Evolutionary conservation across 2,329 filamentous ascomycete species (phyloP), one percentile per base, ranked within the genome.

Genomic region (Aspergillus tubingensis): DNA sequence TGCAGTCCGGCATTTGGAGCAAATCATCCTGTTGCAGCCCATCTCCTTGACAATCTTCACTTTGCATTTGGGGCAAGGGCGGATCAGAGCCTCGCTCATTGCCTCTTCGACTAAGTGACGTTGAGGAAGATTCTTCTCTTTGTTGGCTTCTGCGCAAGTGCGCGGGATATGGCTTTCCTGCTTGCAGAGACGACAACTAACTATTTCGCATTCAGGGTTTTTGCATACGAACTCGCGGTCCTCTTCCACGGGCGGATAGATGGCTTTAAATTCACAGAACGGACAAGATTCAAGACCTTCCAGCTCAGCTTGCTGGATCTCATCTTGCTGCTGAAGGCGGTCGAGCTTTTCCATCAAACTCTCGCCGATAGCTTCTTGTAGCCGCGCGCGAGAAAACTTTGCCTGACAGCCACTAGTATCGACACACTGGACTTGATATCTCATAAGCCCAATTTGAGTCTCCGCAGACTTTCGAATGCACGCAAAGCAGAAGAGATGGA

Each of bases 11-110:
- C 85, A 88, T n/a, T 83, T 82, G 0, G 84, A 80, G 73, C 92
- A 96, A 0, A 74, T 82, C 85, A 96, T 91, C 76, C 93, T 93
- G 77, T 96, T 96, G 78, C 92, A 96, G 2, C 92, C 92, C 32
- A 79, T 73, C 38, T 88, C 84, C 71, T 96, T 96, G 72, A 96
- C 84, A 68, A 94, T 95, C 0, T 88, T 86, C n/a, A 86, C 85
- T n/a, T 82, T 79, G 76, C 90, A 88, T 63, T 80, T 81, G 62
- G 80, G 73, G 56, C 92, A 96, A 27, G 81, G 86, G 19, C 92
- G 85, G 57, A 96, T 89, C 66, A 96, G 69, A 1, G 92, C 92
- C 15, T 84, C 83, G 2, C 90, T 91, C 89, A 93, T 94, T 19
- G 91, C 91, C 72, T 96, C 91, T 73, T 96, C 92, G 30, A 96